Evolutionary conservation across 2,329 filamentous ascomycete genomes (phyloP), one percentile per base, ranked within the genome.

Genomic region (Curvularia sp.): DNA sequence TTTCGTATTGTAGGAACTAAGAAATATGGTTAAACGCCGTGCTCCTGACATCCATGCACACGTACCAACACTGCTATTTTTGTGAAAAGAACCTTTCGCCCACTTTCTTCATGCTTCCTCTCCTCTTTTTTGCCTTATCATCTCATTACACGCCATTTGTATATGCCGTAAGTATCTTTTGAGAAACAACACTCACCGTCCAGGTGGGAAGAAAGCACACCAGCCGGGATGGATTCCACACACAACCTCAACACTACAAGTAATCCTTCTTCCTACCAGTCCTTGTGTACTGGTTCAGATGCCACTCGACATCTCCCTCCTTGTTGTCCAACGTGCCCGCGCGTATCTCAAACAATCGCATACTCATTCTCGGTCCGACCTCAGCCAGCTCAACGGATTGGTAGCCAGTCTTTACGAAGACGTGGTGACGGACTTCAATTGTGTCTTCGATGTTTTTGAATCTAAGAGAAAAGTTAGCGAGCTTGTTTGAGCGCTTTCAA

Each of bases 241-340:
- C 38, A 28, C 18, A 7, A 31, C n/a, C 4, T 30, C 31, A 1
- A 26, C 31, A 38, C 10, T 55, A 97, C 54, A 97, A 84, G 74
- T 96, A 97, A 73, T 96, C 92, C 87, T 97, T 97, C 86, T 98
- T 98, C 80, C 88, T 88, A 69, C 90, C 89, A 13, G 94, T 98
- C 67, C 95, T 85, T 8, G 94, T 99, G 78, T 97, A 99, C 75
- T 97, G 94, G 61, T 92, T 96, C 63, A 99, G 83, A 63, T 95
- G 90, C 95, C 95, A 99, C 79, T 99, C 95, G 4, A 96, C 88
- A 78, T 99, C 95, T 4, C 94, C 94, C 66, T 96, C 91, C 77
- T 96, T 96, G 72, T 93, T 96, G 75, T 98, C 95, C 60, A 97
- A 81, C 4, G 94, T 96, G 15, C 95, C 94, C 53, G 89, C 89